phyloP scores from a whole-genome alignment of 1,284 basidiomycete genomes.

The Fomitopsis schrenkii region DNA sequence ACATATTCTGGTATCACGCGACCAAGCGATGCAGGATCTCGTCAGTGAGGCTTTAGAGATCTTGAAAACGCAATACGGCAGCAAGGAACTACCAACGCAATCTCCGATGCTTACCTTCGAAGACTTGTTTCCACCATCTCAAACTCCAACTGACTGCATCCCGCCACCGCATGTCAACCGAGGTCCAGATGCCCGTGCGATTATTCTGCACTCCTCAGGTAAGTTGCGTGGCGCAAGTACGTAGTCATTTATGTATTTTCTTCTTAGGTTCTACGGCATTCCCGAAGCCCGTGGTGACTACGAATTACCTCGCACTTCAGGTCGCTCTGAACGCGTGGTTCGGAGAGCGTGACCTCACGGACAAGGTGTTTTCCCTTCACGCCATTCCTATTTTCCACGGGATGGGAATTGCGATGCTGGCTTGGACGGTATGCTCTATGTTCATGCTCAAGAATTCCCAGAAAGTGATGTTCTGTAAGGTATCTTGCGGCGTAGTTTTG shows the following conservation, averaged over 20 bases:
- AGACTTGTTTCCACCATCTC: conserved; percentile 13
- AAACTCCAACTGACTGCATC: neutral
- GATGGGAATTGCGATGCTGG: conserved; percentile 13
- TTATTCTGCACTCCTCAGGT: conserved; percentile 30
- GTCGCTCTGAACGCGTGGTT: neutral
- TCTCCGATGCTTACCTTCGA: conserved; percentile 18
- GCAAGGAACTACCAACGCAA: neutral
- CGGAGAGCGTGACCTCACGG: conserved; percentile 17
- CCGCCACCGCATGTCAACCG: neutral
- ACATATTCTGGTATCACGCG: conserved; percentile 26
- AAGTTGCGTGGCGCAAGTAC: neutral
- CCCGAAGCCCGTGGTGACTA: conserved; percentile 20
- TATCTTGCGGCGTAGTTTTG: conserved; percentile 11
- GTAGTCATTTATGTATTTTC: neutral
- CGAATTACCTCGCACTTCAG: conserved; percentile 7
- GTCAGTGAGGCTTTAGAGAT: conserved; percentile 2
- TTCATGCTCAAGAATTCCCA: neutral
- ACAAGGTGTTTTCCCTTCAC: conserved; percentile 14
- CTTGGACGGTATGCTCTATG: conserved; percentile 6
- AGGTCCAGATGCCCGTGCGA: conserved; percentile 10
- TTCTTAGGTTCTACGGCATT: conserved; percentile 22
- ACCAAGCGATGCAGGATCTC: conserved; percentile 21
- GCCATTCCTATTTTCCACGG: conserved; percentile 19
- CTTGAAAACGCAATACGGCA: neutral
- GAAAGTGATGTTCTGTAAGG: conserved; percentile 5